Base-by-base conservation (phyloP, 495 filamentous ascomycete genomes). In the Lophiotrema nucula region DNA sequence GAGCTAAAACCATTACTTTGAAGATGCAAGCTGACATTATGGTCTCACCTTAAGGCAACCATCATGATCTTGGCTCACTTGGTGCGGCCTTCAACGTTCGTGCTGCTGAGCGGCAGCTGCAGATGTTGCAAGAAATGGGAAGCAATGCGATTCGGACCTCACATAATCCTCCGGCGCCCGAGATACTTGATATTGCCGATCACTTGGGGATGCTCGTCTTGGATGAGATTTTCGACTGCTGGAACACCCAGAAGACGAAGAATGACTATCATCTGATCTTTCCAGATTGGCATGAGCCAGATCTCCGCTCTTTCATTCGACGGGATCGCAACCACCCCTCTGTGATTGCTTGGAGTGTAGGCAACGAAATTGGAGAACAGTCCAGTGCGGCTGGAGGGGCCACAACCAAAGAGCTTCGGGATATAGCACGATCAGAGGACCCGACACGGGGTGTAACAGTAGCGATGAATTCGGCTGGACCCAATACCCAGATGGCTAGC, bases 291-390 rank as follows among this genome's bases (percentile, higher is more conserved):
- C 67, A 72, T 48, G 76, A 79, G 64, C 64, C 71, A 3, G 75
- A 81, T 54, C 70, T 79, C 6, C 73, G 77, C 0, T 53, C 62
- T 0, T 78, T 79, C 42, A 55, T 79, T 45, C 71, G 75, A 2
- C 72, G 76, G 4, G 78, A 81, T 47, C 72, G 76, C 5, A 81
- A 81, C 61, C 77, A 81, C 51, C 76, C 78, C 5, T 78, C 77
- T 15, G 64, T 81, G 13, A 72, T 78, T 11, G 71, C 70, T 1
- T 81, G 76, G 76, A 73, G 71, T 38, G 65, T 74, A 56, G 78
- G 78, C 4, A 81, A 81, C 53, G 77, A 79, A 57, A 64, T 81
- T 5, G 28, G 56, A 18, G 75, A 81, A 55, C 75, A 79, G 42
- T 26, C 53, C 15, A 58, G 50, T 37, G 24, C 55, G 0, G 25